Percentiles rank a stretch among this genome's conserved stretches.
Conservation (phyloP, 192 early-diverging fungal species). For the Coemansia sp. region DNA sequence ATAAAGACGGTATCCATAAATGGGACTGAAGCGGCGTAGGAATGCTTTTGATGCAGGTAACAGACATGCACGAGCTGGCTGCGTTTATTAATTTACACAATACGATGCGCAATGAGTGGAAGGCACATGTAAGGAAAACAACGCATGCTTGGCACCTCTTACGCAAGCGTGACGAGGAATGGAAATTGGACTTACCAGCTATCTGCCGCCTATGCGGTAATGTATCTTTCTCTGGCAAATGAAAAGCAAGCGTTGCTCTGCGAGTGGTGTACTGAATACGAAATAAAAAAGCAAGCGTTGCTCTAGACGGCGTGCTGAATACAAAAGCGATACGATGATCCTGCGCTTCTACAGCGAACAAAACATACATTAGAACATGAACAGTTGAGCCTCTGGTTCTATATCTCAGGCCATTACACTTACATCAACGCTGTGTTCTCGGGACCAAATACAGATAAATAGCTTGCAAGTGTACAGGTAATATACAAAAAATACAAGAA, state of each 20-base stretch:
- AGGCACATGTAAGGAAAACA: not conserved
- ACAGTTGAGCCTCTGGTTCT: not conserved
- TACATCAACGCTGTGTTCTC: not conserved
- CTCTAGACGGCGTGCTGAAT: too few species aligned
- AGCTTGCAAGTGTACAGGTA: not conserved
- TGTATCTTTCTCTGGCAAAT: too few species aligned
- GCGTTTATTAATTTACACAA: slow-evolving; percentile 14
- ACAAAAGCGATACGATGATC: too few species aligned
- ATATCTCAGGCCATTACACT: not conserved
- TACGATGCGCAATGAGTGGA: not conserved
- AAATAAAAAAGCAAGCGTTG: too few species aligned
- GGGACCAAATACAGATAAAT: not conserved
- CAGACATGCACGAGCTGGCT: slow-evolving; percentile 5
- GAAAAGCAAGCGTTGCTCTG: too few species aligned
- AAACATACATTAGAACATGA: too few species aligned
- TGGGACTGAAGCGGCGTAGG: slow-evolving; percentile 1
- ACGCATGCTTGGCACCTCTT: too few species aligned
- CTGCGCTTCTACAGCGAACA: too few species aligned
- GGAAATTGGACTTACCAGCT: not conserved
- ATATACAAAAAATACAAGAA: slow-evolving; percentile 17
- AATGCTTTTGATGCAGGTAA: not conserved
- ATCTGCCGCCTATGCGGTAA: too few species aligned
- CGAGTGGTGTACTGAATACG: too few species aligned
- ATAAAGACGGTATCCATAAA: slow-evolving; percentile 1
- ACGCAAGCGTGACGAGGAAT: not conserved